A percentile compares a stretch with the other conserved stretches of the same genome.
Evolutionary conservation across 1,284 basidiomycete species (phyloP).

Genomic region (Takashimella koratensis): DNA sequence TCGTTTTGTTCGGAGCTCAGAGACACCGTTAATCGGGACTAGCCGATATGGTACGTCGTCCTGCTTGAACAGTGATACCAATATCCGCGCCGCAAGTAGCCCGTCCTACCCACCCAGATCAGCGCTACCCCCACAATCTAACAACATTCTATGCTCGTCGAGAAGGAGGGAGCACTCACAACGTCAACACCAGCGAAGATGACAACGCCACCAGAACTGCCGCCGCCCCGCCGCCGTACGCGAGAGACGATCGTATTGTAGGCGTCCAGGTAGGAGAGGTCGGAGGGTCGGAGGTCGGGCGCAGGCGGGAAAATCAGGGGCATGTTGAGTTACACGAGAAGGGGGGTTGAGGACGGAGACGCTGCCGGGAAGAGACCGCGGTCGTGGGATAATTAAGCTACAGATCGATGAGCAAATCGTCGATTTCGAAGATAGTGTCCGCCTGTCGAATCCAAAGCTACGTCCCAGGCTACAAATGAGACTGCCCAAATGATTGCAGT

Average conservation of each 20-base stretch:
- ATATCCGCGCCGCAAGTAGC: constrained; percentile 57
- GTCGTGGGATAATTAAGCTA: no score
- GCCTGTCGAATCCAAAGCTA: no score
- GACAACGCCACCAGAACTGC: constrained; percentile 41
- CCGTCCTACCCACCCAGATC: constrained; percentile 29
- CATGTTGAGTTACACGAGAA: constrained; percentile 24
- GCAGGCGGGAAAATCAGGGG: constrained; percentile 47
- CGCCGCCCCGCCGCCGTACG: constrained; percentile 32
- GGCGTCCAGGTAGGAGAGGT: constrained; percentile 64
- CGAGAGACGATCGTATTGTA: constrained; percentile 76
- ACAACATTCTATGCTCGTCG: no score
- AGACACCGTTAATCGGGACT: constrained; percentile 85
- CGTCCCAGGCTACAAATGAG: no score
- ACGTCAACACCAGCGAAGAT: constrained; percentile 45
- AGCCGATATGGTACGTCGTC: constrained; percentile 90
- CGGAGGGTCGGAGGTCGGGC: constrained; percentile 35
- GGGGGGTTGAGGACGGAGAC: neutral
- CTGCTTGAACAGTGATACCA: constrained; percentile 83
- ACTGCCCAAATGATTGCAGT: no score
- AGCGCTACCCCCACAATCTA: neutral
- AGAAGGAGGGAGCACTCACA: constrained; percentile 24
- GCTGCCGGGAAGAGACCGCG: no score
- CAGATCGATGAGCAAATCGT: no score
- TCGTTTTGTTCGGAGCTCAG: constrained; percentile 63
- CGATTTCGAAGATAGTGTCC: no score